A percentile compares a stretch with the other conserved stretches of the same genome.
Conservation (phyloP, 2,329 filamentous ascomycete species). For the Diplodia intermedia region DNA sequence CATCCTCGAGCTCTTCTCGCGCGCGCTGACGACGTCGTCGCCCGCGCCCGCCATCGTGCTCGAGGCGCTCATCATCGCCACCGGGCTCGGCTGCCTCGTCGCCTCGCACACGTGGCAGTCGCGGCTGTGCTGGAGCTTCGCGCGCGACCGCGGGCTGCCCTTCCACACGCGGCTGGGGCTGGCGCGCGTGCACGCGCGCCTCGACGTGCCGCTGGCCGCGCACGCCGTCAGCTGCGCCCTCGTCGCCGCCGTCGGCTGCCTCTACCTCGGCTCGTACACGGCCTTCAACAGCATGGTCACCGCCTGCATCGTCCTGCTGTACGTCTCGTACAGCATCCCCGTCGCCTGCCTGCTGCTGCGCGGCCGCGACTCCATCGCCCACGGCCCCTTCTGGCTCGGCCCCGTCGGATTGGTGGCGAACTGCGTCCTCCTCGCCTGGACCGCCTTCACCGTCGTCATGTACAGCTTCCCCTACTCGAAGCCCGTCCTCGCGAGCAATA, state of each 20-base stretch:
- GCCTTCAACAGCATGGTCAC: slow-evolving; percentile 54
- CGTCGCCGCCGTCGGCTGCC: slow-evolving; percentile 54
- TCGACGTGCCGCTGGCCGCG: slow-evolving; percentile 53
- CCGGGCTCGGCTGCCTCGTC: slow-evolving; percentile 56
- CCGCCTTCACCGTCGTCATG: slow-evolving; percentile 58
- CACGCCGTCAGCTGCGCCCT: slow-evolving; percentile 54
- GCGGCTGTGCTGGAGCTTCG: slow-evolving; percentile 61
- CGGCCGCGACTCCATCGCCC: slow-evolving; percentile 54
- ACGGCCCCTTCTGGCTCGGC: slow-evolving; percentile 59
- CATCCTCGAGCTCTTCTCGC: slow-evolving; percentile 56
- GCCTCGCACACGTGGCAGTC: slow-evolving; percentile 60
- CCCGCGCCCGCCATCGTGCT: slow-evolving; percentile 54
- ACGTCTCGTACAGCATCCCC: slow-evolving; percentile 51
- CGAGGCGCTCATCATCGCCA: slow-evolving; percentile 55
- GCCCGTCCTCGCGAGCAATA: slow-evolving; percentile 42
- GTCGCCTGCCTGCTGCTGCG: slow-evolving; percentile 55
- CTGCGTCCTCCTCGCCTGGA: slow-evolving; percentile 56
- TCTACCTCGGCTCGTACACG: slow-evolving; percentile 54
- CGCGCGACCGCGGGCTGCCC: slow-evolving; percentile 58
- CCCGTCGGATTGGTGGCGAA: slow-evolving; percentile 53
- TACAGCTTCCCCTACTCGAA: slow-evolving; percentile 49
- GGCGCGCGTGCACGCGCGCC: slow-evolving; percentile 47
- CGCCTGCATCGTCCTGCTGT: slow-evolving; percentile 52
- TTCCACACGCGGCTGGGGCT: slow-evolving; percentile 44
- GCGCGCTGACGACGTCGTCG: slow-evolving; percentile 43